Conservation (phyloP, 1,284 basidiomycete species). For the Tilletia walkeri region DNA sequence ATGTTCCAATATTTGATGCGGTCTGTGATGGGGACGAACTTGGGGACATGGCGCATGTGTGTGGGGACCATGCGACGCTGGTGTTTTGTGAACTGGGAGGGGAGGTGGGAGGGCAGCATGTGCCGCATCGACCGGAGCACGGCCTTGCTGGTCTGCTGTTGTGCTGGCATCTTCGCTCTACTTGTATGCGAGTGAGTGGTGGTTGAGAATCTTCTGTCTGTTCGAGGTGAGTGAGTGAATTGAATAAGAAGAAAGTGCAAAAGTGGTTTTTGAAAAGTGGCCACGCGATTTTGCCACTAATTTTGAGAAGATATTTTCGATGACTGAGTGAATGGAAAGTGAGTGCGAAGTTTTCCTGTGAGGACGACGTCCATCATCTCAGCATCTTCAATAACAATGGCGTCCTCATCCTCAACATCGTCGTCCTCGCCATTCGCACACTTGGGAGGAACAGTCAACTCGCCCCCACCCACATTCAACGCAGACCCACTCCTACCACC, state of each 20-base stretch:
- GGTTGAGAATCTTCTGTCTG: too few relatives aligned
- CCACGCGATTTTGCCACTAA: too few relatives aligned
- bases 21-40: conserved; percentile 56
- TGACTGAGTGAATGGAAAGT: too few relatives aligned
- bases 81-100: conserved; percentile 48
- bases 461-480: not conserved
- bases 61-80: conserved; percentile 48
- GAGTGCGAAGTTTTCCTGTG: too few relatives aligned
- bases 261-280: too few relatives aligned
- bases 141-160: conserved; percentile 6
- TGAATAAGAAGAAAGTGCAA: too few relatives aligned
- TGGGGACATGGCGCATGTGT: conserved; percentile 45
- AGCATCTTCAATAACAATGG: conserved; percentile 13
- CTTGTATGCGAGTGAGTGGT: not conserved
- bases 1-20: conserved; percentile 58
- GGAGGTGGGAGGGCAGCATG: conserved; percentile 36
- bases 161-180: not conserved
- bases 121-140: conserved; percentile 55
- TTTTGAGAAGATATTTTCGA: too few relatives aligned
- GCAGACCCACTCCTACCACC: not conserved
- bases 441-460: not conserved
- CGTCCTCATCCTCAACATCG: not conserved
- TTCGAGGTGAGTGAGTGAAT: too few relatives aligned
- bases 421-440: not conserved
- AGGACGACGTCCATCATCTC: not conserved